Evolutionary conservation across 148 eudicot species (phyloP).

Genomic region (Bassia scoparia): DNA sequence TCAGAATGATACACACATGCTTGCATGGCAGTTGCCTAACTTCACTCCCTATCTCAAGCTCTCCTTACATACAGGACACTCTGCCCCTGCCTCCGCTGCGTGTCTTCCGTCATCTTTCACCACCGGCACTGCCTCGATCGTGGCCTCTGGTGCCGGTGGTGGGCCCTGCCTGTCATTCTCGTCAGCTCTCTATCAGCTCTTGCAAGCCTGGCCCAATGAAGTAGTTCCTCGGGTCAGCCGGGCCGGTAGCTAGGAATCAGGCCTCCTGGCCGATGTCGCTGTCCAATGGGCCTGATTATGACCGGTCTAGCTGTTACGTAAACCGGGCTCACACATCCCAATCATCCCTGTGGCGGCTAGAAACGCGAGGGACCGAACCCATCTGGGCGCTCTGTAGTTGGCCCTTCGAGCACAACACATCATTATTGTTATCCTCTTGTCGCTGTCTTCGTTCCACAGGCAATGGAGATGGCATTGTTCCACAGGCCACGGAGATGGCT

Average conservation of each 20-base stretch:
- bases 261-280: slow-evolving; percentile 6
- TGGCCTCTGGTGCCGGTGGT: slow-evolving; percentile 59
- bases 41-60: slow-evolving; percentile 58
- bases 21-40: slow-evolving; percentile 71
- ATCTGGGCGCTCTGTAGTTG: not conserved
- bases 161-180: slow-evolving; percentile 78
- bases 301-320: slow-evolving; percentile 43
- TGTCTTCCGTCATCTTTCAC: slow-evolving; percentile 48
- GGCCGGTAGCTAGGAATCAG: slow-evolving; percentile 17
- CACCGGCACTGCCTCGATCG: slow-evolving; percentile 45
- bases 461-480: too few species aligned
- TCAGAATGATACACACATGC: slow-evolving; percentile 73
- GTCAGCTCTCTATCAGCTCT: slow-evolving; percentile 64
- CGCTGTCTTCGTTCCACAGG: not conserved
- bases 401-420: slow-evolving; percentile 3
- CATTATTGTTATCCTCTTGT: not conserved
- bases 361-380: slow-evolving; percentile 18
- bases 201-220: slow-evolving; percentile 54
- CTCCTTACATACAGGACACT: slow-evolving; percentile 85
- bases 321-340: slow-evolving; percentile 35
- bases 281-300: slow-evolving; percentile 36
- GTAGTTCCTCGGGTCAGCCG: slow-evolving; percentile 50
- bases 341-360: slow-evolving; percentile 35
- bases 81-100: slow-evolving; percentile 33
- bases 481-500: slow-evolving; percentile 19